Evolutionary conservation across 148 eudicot genomes (phyloP), one percentile per base, ranked within the genome.

Genomic region (Amaranthus cruentus): DNA sequence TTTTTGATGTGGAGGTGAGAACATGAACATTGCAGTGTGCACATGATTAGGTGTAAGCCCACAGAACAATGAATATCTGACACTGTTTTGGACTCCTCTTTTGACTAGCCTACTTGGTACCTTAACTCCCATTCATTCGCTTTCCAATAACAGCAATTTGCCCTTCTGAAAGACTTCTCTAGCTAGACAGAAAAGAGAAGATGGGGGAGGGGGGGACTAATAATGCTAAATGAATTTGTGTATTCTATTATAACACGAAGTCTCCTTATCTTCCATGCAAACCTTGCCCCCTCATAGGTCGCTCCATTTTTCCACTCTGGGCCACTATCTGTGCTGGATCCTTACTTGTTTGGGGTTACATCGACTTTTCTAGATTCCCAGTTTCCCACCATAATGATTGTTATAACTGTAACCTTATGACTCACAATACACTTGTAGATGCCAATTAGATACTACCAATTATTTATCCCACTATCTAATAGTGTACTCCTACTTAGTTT

Each of bases 191-290:
- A 21, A 65, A 57, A 64, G 28, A 43, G 66, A 66, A 14, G 68
- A 66, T 5, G 15, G 9, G 52, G 3, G 28, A 28, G 52, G 18
- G 64, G 49, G 11, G 51, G 13, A 10, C 65, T 55, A 21, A 15
- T 73, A 43, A 68, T 12, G 51, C 57, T 60, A 66, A 61, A 4
- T 15, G 6, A 76, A 13, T 64, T 79, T 82, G 82, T 78, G 94
- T 84, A 76, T 77, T 68, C 42, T 54, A 76, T 81, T 81, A 15
- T 72, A 81, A 84, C 94, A 89, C 94, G 91, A 86, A 81, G 73
- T 65, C 59, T 69, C 57, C 61, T 64, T 70, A 47, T 70, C 49
- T 47, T 38, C 71, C 84, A 75, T 70, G 75, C 52, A 74, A 56
- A 49, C 47, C 48, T 56, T 64, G 74, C 57, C 72, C 80, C 70